Base-by-base conservation (phyloP, 352 stramenopile species). In the Phytophthora tentaculata region DNA sequence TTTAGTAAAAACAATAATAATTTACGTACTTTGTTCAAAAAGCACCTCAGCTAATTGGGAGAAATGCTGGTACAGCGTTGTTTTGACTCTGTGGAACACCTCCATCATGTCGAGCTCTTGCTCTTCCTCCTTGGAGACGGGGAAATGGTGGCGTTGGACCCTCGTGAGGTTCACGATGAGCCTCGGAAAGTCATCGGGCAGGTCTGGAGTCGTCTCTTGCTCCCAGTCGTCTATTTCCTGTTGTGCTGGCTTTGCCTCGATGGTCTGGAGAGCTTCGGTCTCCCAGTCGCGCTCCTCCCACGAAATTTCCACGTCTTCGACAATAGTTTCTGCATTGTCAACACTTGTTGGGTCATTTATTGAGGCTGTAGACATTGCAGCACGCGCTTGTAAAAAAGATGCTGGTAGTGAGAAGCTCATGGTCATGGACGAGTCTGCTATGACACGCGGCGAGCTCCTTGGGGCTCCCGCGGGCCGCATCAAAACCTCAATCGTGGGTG, bases 141-240 rank as follows among this genome's bases (percentile, higher is more conserved):
- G 74, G 44, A 89, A 89, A 51, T 91, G 79, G 5, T 89, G 72
- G 7, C 73, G 67, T 56, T 86, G 80, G 24, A 91, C 54, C 3
- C 77, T 71, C 35, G 83, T 85, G 48, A 91, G 58, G 58, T 92
- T 92, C 20, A 92, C 71, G 22, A 92, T 70, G 26, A 92, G 76
- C 50, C 88, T 51, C 2, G 84, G 84, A 51, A 92, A 92, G 47
- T 91, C 83, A 39, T 92, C 83, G 0, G 84, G 84, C 10, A 92
- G 67, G 0, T 83, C 78, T 1, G 68, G 67, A 14, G 59, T 44
- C 9, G 68, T 26, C 9, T 80, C 61, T 37, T 85, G 51, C 19
- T 79, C 76, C 82, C 82, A 90, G 0, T 71, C 71, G 24, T 76
- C 69, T 10, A 9, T 19, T 28, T 59, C 47, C 5, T 51, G 20